Evolutionary conservation across 495 filamentous ascomycete genomes (phyloP), one percentile per base, ranked within the genome.

Genomic region (Talaromyces trachyspermus): DNA sequence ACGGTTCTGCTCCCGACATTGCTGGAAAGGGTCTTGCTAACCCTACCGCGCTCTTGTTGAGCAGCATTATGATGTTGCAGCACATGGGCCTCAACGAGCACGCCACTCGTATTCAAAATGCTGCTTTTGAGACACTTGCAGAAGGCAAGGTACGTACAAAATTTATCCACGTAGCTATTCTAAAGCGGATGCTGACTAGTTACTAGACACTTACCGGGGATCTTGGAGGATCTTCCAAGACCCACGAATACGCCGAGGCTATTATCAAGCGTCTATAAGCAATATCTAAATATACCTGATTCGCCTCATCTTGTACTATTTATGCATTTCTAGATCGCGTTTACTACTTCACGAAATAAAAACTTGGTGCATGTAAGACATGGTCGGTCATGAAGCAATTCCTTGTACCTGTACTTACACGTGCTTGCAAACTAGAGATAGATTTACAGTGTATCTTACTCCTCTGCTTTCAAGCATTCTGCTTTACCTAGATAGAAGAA

Each of bases 61-160:
- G 80, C 68, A 87, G 82, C 61, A 89, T 95, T 69, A 97, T 97
- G 92, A 97, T 98, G 92, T 71, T 98, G 79, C 86, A 94, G 65
- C 94, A 97, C 72, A 97, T 98, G 94, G 85, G 84, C 54, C 75
- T 97, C 45, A 78, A 75, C 59, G 78, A 88, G 48, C 81, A 96
- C 61, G 92, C 94, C 45, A 70, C 78, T 60, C 81, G 79, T 59
- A 97, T 98, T 60, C 87, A 95, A 77, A 86, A 78, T 63, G 92
- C 94, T 43, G 94, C 88, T 56, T 96, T 98, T 65, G 86, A 83
- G 60, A 95, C 89, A 25, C 76, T 98, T 45, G 84, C 89, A 18
- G 91, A 98, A 75, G 92, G 94, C 68, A 95, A 95, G 84, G 78
- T 81, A 55, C 58, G 72, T n/a, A n/a, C n/a, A n/a, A n/a, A n/a